Percentiles rank a stretch among this genome's conserved stretches.
These are phyloP conservation scores for Boletellus sp. DNA, from an alignment of 768 basidiomycete species.

Conservation along the genomic window DNA sequence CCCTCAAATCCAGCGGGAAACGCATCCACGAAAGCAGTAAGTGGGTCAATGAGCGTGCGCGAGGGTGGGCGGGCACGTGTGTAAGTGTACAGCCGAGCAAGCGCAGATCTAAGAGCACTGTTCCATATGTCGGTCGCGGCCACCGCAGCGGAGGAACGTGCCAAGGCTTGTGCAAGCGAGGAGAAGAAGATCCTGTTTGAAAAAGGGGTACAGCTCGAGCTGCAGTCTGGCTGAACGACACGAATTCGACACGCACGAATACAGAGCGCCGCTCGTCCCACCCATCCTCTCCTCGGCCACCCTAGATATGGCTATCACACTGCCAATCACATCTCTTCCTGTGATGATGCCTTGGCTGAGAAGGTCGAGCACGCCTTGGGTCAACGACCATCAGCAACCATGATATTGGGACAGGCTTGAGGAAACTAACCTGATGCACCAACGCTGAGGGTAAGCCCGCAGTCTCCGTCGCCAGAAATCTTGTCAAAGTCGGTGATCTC, in stretches of 20 bases:
- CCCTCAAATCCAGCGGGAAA: constrained; percentile 36
- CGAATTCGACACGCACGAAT: constrained; percentile 60
- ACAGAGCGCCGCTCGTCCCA: constrained; percentile 86
- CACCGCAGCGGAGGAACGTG: constrained; percentile 30
- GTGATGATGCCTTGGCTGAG: constrained; percentile 53
- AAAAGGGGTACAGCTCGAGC: not conserved
- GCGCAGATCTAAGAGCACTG: constrained; percentile 52
- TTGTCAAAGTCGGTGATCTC: constrained; percentile 91
- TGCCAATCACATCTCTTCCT: constrained; percentile 61
- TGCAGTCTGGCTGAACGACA: not conserved
- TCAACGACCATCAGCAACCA: not conserved
- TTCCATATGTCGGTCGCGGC: constrained; percentile 55
- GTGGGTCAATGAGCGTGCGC: constrained; percentile 89
- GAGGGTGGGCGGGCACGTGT: constrained; percentile 87
- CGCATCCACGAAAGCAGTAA: constrained; percentile 65
- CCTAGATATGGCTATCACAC: constrained; percentile 65
- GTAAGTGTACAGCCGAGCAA: constrained; percentile 68
- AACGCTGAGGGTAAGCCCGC: constrained; percentile 63
- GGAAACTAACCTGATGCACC: constrained; percentile 63
- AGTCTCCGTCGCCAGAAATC: constrained; percentile 89
- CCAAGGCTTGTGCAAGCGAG: constrained; percentile 72
- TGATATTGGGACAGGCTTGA: not conserved
- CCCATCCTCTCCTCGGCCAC: constrained; percentile 85
- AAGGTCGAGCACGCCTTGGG: constrained; percentile 55
- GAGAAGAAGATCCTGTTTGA: constrained; percentile 84